Evolutionary conservation across 495 filamentous ascomycete species (phyloP).

Genomic region (Letharia lupina): DNA sequence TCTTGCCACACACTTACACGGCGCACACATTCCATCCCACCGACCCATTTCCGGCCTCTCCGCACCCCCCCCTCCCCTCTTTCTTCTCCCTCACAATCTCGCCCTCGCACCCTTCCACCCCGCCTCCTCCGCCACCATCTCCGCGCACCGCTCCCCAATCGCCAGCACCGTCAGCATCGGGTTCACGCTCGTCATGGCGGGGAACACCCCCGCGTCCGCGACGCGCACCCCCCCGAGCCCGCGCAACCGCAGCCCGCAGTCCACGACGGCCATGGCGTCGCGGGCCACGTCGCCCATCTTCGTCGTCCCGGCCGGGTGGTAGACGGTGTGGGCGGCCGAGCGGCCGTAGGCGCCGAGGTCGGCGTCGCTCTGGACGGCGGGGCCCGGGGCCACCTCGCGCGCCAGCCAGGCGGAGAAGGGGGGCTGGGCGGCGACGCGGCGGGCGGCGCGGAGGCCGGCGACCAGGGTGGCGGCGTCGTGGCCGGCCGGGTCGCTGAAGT

Average conservation of each 20-base stretch:
- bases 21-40: too few species aligned
- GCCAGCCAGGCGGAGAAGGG: slow-evolving; percentile 76
- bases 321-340: slow-evolving; percentile 71
- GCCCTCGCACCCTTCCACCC: slow-evolving; percentile 47
- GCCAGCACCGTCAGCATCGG: slow-evolving; percentile 60
- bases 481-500: slow-evolving; percentile 77
- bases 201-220: slow-evolving; percentile 61
- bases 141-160: slow-evolving; percentile 56
- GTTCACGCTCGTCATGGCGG: slow-evolving; percentile 58
- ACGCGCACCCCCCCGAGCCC: slow-evolving; percentile 53
- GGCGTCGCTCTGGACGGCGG: slow-evolving; percentile 57
- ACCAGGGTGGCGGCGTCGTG: slow-evolving; percentile 78
- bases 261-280: slow-evolving; percentile 60
- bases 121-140: slow-evolving; percentile 53
- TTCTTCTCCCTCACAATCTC: slow-evolving; percentile 7
- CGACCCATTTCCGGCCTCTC: too few species aligned
- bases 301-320: slow-evolving; percentile 78
- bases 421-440: slow-evolving; percentile 57
- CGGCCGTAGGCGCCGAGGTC: slow-evolving; percentile 67
- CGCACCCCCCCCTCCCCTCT: not conserved
- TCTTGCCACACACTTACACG: too few species aligned
- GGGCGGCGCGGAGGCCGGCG: slow-evolving; percentile 63
- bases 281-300: slow-evolving; percentile 67
- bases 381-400: slow-evolving; percentile 70
- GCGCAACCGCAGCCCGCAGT: slow-evolving; percentile 44